Conservation (phyloP, 1,284 basidiomycete genomes). For the Moesziomyces antarcticus region DNA sequence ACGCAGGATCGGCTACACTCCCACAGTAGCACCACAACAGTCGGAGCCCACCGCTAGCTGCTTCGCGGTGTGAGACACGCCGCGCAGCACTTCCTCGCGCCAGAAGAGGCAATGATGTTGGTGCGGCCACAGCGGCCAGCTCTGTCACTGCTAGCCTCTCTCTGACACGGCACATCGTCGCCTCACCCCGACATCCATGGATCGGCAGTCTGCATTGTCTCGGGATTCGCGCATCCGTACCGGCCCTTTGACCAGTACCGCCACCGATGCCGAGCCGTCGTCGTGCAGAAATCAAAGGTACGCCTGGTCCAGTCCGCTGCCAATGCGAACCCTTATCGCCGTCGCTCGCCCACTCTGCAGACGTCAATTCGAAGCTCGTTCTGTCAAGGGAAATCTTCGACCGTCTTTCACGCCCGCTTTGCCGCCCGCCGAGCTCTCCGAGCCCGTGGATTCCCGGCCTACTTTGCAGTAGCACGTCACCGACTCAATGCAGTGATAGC, state of each 20-base stretch:
- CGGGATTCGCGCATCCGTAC: neutral
- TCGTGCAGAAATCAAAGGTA: neutral
- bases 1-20: neutral
- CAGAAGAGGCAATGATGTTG: neutral
- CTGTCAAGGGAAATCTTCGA: constrained; percentile 1
- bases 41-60: too few relatives aligned
- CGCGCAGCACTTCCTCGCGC: neutral
- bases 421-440: neutral
- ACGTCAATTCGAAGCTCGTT: too few relatives aligned
- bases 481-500: too few relatives aligned
- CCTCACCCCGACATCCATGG: too few relatives aligned
- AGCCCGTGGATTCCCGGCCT: neutral
- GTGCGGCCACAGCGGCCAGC: too few relatives aligned
- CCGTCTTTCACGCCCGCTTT: constrained; percentile 4
- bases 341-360: too few relatives aligned
- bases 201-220: neutral
- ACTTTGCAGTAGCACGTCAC: constrained; percentile 5
- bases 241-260: neutral
- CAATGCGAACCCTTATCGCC: too few relatives aligned
- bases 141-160: neutral
- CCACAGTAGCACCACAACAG: too few relatives aligned
- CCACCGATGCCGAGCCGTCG: neutral
- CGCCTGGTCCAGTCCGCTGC: too few relatives aligned
- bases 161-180: too few relatives aligned
- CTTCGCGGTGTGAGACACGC: neutral